Evolutionary conservation across 148 eudicot species (phyloP).

Genomic region (Camellia lanceoleosa): DNA sequence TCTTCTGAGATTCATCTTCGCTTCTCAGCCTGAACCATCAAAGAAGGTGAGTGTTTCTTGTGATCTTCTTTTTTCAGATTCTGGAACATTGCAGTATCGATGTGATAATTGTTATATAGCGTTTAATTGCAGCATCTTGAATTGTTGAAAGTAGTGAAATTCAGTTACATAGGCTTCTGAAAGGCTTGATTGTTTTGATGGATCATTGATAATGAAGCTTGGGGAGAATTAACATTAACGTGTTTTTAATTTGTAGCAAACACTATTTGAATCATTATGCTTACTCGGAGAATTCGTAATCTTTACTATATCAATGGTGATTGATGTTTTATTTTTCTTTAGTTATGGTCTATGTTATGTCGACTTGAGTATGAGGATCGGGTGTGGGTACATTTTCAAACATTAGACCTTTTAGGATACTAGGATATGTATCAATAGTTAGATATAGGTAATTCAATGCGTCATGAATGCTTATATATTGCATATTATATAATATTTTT

Average conservation of each 20-base stretch:
- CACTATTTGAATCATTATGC: neutral
- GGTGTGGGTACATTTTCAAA: too few relatives aligned
- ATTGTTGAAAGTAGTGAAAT: neutral
- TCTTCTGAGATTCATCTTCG: constrained; percentile 68
- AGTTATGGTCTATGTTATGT: too few relatives aligned
- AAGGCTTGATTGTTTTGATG: neutral
- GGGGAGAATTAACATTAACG: neutral
- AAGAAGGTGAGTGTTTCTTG: constrained; percentile 52
- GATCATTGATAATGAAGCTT: neutral
- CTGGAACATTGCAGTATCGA: neutral
- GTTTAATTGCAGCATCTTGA: neutral
- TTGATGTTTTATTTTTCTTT: neutral
- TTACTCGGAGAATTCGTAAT: neutral
- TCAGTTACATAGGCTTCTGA: neutral
- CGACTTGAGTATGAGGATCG: too few relatives aligned
- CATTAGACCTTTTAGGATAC: too few relatives aligned
- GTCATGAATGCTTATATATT: too few relatives aligned
- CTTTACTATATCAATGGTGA: neutral
- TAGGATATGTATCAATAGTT: too few relatives aligned
- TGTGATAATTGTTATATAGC: neutral
- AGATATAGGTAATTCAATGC: too few relatives aligned
- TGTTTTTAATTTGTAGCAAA: neutral
- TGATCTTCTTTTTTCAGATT: neutral
- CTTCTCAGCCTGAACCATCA: constrained; percentile 69
- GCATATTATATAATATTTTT: too few relatives aligned